phyloP scores from a whole-genome alignment of 202 grass and related monocot genomes.

The Panicum hallii region DNA sequence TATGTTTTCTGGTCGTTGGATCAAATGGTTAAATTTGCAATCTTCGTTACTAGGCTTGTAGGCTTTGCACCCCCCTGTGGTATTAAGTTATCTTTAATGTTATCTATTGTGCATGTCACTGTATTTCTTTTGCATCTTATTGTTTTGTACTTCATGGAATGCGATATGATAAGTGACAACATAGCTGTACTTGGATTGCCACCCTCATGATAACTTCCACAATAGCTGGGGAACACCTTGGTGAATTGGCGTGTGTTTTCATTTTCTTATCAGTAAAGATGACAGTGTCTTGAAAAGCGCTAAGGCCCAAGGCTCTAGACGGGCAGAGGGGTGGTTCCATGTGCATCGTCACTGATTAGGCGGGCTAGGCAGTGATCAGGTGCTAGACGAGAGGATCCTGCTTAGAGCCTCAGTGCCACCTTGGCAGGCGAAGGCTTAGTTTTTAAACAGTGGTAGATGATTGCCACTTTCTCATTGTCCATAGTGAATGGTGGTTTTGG shows the following conservation, averaged over 20 bases:
- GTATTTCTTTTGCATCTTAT: slow-evolving; percentile 21
- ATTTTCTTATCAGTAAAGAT: slow-evolving; percentile 23
- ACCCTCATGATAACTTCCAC: neutral
- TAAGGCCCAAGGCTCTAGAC: neutral
- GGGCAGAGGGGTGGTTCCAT: neutral
- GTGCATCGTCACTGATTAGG: neutral
- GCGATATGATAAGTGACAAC: neutral
- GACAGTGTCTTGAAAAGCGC: neutral
- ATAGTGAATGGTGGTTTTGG: neutral
- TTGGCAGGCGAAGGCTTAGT: neutral
- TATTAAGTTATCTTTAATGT: neutral
- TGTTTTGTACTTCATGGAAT: neutral
- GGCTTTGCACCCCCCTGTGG: neutral
- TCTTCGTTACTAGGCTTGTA: slow-evolving; percentile 12
- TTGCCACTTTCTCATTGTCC: slow-evolving; percentile 9
- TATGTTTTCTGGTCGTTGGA: slow-evolving; percentile 9
- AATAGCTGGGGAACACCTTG: neutral
- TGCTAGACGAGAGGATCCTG: neutral
- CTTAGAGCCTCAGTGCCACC: neutral
- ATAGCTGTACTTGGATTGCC: neutral
- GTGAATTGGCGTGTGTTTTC: neutral
- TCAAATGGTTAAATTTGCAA: slow-evolving; percentile 1
- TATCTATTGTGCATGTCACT: slow-evolving; percentile 16
- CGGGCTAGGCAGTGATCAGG: too few relatives aligned
- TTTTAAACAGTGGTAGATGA: neutral